phyloP scores from a whole-genome alignment of 768 basidiomycete species.

The Termitomyces sp. region DNA sequence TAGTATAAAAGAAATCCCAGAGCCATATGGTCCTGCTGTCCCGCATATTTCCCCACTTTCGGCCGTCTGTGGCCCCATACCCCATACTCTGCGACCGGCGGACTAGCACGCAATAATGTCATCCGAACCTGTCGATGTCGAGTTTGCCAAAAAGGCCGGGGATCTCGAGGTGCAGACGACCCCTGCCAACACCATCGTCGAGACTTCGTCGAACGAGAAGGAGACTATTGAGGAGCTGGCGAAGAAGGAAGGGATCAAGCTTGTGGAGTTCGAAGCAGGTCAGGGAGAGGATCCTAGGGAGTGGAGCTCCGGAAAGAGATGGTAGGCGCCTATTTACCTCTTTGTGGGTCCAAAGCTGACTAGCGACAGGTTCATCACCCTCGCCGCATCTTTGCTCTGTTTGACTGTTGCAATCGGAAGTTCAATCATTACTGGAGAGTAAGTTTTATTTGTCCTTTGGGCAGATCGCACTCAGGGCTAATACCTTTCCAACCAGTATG shows the following conservation, averaged over 20 bases:
- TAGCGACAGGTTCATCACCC: constrained; percentile 26
- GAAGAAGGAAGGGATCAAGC: constrained; percentile 1
- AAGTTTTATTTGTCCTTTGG: constrained; percentile 8
- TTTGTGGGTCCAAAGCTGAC: background rate
- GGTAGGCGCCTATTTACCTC: constrained; percentile 18
- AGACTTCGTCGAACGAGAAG: constrained; percentile 11
- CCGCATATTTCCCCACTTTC: background rate
- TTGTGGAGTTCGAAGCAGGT: constrained; percentile 11
- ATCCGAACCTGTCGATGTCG: background rate
- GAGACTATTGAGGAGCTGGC: constrained; percentile 29
- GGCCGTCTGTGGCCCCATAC: background rate
- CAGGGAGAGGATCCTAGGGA: constrained; percentile 7
- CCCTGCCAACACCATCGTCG: constrained; percentile 3
- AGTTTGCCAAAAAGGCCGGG: background rate
- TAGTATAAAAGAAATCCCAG: background rate
- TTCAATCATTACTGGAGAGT: constrained; percentile 38
- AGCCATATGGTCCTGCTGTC: background rate
- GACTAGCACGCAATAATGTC: background rate
- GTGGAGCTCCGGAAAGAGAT: constrained; percentile 21
- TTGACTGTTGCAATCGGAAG: constrained; percentile 32
- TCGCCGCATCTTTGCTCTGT: constrained; percentile 29
- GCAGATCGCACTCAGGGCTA: background rate
- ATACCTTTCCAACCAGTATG: constrained; percentile 19
- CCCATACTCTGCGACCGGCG: background rate
- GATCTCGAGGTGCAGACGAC: constrained; percentile 3